Evolutionary conservation across 2,329 filamentous ascomycete species (phyloP).

Genomic region (Massarina eburnea): DNA sequence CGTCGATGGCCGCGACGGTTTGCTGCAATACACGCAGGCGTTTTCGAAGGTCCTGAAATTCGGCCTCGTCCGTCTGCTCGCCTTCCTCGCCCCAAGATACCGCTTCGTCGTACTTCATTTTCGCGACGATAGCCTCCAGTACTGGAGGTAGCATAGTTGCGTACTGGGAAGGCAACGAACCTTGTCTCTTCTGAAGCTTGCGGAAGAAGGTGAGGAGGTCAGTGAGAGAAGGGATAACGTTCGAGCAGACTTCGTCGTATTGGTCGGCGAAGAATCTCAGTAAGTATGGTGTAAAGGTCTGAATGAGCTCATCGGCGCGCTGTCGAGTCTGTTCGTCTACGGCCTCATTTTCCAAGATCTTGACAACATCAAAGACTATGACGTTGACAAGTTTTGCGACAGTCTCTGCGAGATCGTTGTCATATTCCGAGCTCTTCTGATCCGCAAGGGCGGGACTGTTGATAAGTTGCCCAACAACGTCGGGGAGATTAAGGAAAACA

Average conservation of each 20-base stretch:
- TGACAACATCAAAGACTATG: conserved; percentile 82
- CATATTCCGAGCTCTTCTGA: conserved; percentile 80
- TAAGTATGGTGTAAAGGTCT: conserved; percentile 81
- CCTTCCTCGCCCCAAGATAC: conserved; percentile 91
- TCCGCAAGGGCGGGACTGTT: conserved; percentile 79
- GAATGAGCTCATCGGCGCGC: conserved; percentile 79
- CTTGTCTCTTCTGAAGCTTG: conserved; percentile 67
- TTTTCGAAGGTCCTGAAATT: conserved; percentile 93
- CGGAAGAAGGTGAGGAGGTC: conserved; percentile 90
- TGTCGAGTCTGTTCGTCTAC: conserved; percentile 65
- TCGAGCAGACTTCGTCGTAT: conserved; percentile 96
- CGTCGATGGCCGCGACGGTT: conserved; percentile 85
- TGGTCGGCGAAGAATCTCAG: conserved; percentile 96
- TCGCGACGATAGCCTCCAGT: conserved; percentile 85
- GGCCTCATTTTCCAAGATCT: conserved; percentile 72
- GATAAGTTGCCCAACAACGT: conserved; percentile 83
- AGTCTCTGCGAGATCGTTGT: conserved; percentile 91
- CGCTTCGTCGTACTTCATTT: conserved; percentile 98
- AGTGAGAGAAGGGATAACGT: conserved; percentile 88
- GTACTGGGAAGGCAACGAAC: conserved; percentile 71
- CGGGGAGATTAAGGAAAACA: conserved; percentile 80
- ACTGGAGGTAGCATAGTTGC: conserved; percentile 83
- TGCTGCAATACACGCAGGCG: conserved; percentile 89
- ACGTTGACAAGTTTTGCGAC: conserved; percentile 96
- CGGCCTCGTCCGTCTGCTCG: conserved; percentile 93